Percentiles rank a stretch among this genome's conserved stretches.
These are phyloP conservation scores for Ophiostoma himal-ulmi DNA, from an alignment of 2,329 filamentous ascomycete species.

Conservation along the genomic window DNA sequence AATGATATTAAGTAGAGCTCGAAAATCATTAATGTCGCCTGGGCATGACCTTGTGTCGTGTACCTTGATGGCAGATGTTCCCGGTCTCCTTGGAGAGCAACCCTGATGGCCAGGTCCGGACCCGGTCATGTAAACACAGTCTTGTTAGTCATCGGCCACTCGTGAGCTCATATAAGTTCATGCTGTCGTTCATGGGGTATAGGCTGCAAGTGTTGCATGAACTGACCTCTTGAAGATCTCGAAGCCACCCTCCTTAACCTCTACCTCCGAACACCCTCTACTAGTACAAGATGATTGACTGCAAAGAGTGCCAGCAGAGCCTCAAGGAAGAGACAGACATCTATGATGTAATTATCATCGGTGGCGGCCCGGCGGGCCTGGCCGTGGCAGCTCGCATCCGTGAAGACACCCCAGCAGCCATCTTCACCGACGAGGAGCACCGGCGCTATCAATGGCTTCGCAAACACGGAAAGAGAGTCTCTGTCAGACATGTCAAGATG, in stretches of 20 bases:
- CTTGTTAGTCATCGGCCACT: background rate
- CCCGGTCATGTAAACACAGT: background rate
- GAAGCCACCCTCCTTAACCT: background rate
- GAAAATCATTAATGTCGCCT: background rate
- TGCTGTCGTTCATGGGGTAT: background rate
- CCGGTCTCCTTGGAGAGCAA: background rate
- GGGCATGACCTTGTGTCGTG: background rate
- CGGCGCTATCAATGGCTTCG: slow-evolving; percentile 73
- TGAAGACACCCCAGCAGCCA: slow-evolving; percentile 67
- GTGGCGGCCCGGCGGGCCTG: slow-evolving; percentile 50
- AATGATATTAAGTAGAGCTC: background rate
- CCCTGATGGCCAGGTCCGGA: background rate
- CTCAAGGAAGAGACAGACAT: background rate
- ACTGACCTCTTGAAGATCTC: background rate
- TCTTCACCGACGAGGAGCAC: slow-evolving; percentile 80
- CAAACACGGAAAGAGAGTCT: slow-evolving; percentile 56
- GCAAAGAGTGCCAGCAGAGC: background rate
- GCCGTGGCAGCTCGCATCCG: slow-evolving; percentile 66
- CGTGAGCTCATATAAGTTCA: background rate
- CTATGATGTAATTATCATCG: background rate
- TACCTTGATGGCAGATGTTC: slow-evolving; percentile 9
- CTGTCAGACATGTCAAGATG: slow-evolving; percentile 48
- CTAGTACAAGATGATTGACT: background rate
- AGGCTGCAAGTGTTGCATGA: background rate
- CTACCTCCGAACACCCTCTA: background rate